Evolutionary conservation across 2,329 filamentous ascomycete genomes (phyloP).

Genomic region (Passalora sequoiae): DNA sequence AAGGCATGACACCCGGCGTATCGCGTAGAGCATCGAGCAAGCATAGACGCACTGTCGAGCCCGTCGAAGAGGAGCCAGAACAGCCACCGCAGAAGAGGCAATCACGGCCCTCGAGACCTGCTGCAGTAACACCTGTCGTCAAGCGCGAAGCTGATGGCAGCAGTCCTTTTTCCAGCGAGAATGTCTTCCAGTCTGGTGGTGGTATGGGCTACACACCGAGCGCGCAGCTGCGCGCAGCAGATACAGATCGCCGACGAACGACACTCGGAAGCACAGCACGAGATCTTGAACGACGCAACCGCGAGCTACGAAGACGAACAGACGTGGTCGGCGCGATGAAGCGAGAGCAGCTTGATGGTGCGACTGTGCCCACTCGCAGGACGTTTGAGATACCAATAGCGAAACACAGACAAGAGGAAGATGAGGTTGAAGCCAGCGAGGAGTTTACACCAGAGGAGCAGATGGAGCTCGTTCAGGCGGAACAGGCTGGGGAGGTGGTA

Average conservation of each 20-base stretch:
- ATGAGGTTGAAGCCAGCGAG: conserved; percentile 67
- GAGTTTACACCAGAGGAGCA: conserved; percentile 93
- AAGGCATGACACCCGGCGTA: conserved; percentile 26
- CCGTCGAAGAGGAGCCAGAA: conserved; percentile 36
- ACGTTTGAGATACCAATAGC: conserved; percentile 56
- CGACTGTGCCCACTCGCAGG: conserved; percentile 51
- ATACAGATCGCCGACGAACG: conserved; percentile 54
- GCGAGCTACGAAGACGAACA: conserved; percentile 40
- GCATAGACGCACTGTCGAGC: conserved; percentile 38
- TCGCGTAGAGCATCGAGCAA: conserved; percentile 37
- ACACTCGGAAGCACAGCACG: conserved; percentile 42
- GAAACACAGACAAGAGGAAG: conserved; percentile 40
- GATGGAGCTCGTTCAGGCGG: conserved; percentile 69
- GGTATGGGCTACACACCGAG: conserved; percentile 23
- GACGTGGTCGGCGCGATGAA: conserved; percentile 40
- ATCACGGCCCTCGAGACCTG: conserved; percentile 15
- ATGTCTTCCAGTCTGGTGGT: conserved; percentile 68
- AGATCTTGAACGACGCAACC: conserved; percentile 40
- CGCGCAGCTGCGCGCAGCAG: conserved; percentile 48
- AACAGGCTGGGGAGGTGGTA: conserved; percentile 45
- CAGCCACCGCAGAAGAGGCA: conserved; percentile 28
- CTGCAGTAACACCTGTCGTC: conserved; percentile 23
- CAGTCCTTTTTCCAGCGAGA: conserved; percentile 78
- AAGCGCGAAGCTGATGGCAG: conserved; percentile 38
- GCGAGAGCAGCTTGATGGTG: conserved; percentile 49